Base-by-base conservation (phyloP, 257 asterid species). In the Solanum ossicruentum region DNA sequence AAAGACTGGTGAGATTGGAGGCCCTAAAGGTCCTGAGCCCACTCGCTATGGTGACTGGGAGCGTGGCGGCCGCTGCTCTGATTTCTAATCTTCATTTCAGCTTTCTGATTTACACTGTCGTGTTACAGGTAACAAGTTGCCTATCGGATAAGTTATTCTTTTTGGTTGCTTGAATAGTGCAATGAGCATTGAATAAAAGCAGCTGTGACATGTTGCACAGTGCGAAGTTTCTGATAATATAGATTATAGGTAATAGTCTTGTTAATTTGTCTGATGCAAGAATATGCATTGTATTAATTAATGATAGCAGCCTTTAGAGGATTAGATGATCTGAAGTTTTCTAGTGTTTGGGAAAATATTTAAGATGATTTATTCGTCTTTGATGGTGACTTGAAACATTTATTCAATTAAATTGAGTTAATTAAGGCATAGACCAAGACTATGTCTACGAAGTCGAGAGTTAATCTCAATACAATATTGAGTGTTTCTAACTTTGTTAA, bases 1-100 rank as follows among this genome's bases (percentile, higher is more conserved):
- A 87, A 66, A 55, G 79, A 92, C 96, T 61, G 95, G 94, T 47
- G 98, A 95, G 87, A 57, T 92, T 79, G 98, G 98, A 17, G 98
- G 98, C 10, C 98, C 98, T 8, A 92, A 91, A 83, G 98, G 98
- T 4, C 98, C 97, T 13, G 97, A 95, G 89, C 98, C 99, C 43
- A 95, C 98, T 21, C 93, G 99, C 78, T 95, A 88, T 89, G 97
- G 97, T 58, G 99, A 95, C 81, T 95, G 98, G 99, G 99, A 95
- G 86, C 90, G 88, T 85, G 89, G 91, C 58, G 98, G 98, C 20
- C 95, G 98, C 73, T 95, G 99, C 92, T 91, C 81, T 28, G 98
- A 94, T 91, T 95, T 95, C 89, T 94, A 89, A 91, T 20, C 28
- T n/a, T 83, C 9, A 7, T 66, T 83, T n/a, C 51, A n/a, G 16